Evolutionary conservation across 2,329 filamentous ascomycete species (phyloP).

Genomic region (Talaromyces piceae): DNA sequence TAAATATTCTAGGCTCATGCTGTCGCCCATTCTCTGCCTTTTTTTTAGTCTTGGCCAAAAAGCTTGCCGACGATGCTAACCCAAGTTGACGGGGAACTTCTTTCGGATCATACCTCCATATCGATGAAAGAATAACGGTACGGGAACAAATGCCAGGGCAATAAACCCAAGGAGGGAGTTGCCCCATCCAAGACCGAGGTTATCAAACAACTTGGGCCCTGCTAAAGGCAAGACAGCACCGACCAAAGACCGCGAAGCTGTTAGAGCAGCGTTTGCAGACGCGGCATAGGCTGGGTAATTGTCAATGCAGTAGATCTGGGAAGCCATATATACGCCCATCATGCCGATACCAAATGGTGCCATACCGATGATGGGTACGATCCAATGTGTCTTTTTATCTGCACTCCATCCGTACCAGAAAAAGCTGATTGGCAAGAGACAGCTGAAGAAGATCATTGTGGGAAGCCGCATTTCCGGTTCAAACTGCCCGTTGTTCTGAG

Average conservation of each 20-base stretch:
- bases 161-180: slow-evolving; percentile 48
- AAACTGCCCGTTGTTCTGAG: slow-evolving; percentile 7
- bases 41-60: too few species aligned
- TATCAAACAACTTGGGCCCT: slow-evolving; percentile 41
- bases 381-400: slow-evolving; percentile 44
- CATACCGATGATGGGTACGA: slow-evolving; percentile 50
- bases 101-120: slow-evolving; percentile 20
- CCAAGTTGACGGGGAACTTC: slow-evolving; percentile 5
- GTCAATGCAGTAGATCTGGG: slow-evolving; percentile 54
- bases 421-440: slow-evolving; percentile 24
- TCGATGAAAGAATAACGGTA: slow-evolving; percentile 20
- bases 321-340: slow-evolving; percentile 40
- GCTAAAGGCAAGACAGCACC: slow-evolving; percentile 53
- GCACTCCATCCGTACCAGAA: slow-evolving; percentile 50
- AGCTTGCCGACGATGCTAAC: too few species aligned
- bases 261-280: slow-evolving; percentile 43
- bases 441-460: slow-evolving; percentile 6
- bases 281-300: slow-evolving; percentile 37
- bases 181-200: slow-evolving; percentile 40
- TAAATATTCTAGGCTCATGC: too few species aligned
- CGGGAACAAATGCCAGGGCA: slow-evolving; percentile 39
- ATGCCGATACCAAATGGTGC: slow-evolving; percentile 45
- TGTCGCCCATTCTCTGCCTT: too few species aligned
- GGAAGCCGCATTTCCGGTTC: slow-evolving; percentile 12
- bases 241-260: slow-evolving; percentile 45